Evolutionary conservation across 805 yeast species (phyloP), one percentile per base, ranked within the genome.

Genomic region (Candida cerambycidarum): DNA sequence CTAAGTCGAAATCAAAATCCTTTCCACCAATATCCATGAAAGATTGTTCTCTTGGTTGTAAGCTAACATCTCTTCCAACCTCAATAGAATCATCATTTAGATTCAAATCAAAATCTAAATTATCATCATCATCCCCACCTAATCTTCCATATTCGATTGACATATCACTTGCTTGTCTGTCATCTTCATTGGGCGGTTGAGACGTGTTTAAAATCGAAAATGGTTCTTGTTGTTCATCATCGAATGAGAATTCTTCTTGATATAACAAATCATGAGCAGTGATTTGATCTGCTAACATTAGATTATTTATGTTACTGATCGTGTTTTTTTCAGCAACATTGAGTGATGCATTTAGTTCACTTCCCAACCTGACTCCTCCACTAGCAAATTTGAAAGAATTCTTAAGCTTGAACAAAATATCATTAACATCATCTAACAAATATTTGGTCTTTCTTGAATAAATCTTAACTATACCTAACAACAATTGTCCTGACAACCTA

Each of bases 391-490:
- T 64, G 61, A 87, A 85, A 2, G 87, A 77, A 27, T 84, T 76
- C 56, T 85, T 86, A 56, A 89, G 69, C 53, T 81, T 83, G 50
- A 80, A 63, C 45, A 89, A 62, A 3, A 89, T 84, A 52, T 86
- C 95, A 38, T 81, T 76, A 31, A 88, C 92, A 58, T 90, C 97
- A 43, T 88, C 95, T 38, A 85, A 68, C 17, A 90, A 67, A 51
- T 86, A 86, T 52, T 83, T 84, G 19, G 96, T 88, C 62, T 90
- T 87, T 46, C 92, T 71, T 10, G 93, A 82, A 62, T 89, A 90
- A 16, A 90, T 90, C 44, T 88, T 73, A 27, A 88, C 95, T 3
- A 90, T 88, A 39, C 97, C 97, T 42, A 85, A 80, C 30, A 90
- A 69, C 41, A 90, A 69, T 57, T 89, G 96, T 3, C 96, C 95